Base-by-base conservation (phyloP, 371 early-diverging fungal genomes). In the Smittium culicis region DNA sequence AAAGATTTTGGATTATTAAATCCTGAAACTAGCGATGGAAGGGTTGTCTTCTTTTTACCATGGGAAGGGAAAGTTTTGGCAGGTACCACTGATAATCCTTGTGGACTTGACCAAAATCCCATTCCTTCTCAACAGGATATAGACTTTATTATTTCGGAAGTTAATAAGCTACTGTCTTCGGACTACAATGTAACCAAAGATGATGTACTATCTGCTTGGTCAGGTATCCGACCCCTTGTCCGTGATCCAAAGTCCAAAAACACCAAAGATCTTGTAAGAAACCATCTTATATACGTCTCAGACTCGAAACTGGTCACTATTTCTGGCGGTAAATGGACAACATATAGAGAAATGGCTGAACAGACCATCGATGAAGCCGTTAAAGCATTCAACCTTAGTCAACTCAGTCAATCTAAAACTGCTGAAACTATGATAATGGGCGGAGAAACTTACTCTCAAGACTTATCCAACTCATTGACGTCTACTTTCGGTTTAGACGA, bases 321-420 rank as follows among this genome's bases (percentile, higher is more conserved):
- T 73, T 91, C 99, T 25, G 99, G 99, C 69, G 99, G 99, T 65
- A 99, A 99, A 77, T 99, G 99, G 99, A 99, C 99, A 0, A 99
- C 98, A 0, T 99, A 94, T 79, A 88, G 99, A 70, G 87, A 88
- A 67, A 99, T 99, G 99, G 99, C 99, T 30, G 85, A 94, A 72
- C 97, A 99, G 71, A 91, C 98, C 0, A 86, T 99, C 35, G 94
- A 97, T 74, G 73, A 80, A 67, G 98, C 98, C 20, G 85, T 98
- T 35, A 74, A 85, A 66, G 80, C 75, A 24, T 93, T 86, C 72
- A 75, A 62, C 5, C 80, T 90, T 31, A 71, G 79, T 35, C 86
- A 88, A 1, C 67, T 71, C n/a, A 72, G 74, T n/a, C 72, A 65
- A 35, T 90, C 88, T 76, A 70, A 72, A 28, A 97, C 98, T 25